phyloP scores from a whole-genome alignment of 23 red algal genomes.

The Gracilaria caudata region DNA sequence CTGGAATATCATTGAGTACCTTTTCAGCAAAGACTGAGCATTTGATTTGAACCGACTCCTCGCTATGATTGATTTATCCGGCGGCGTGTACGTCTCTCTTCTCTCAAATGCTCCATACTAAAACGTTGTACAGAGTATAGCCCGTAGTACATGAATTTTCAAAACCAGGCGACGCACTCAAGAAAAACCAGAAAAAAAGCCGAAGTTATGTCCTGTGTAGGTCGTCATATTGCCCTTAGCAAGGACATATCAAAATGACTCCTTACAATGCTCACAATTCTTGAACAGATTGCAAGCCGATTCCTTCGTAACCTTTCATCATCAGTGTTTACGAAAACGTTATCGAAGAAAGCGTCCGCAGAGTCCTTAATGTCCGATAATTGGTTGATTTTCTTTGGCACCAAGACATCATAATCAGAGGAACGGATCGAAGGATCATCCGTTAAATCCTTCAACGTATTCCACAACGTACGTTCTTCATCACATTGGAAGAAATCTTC shows the following conservation, averaged over 20 bases:
- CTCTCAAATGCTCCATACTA: background rate
- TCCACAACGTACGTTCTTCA: constrained; percentile 61
- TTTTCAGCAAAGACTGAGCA: too few species aligned
- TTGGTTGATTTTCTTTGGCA: constrained; percentile 37
- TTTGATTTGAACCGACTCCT: background rate
- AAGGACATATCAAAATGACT: constrained; percentile 70
- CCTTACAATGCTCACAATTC: constrained; percentile 58
- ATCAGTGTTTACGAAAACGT: constrained; percentile 87
- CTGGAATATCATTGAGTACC: too few species aligned
- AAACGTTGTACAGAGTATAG: background rate
- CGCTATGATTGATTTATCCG: background rate
- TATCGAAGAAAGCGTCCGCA: constrained; percentile 89
- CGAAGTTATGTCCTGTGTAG: background rate
- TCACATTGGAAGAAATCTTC: constrained; percentile 62
- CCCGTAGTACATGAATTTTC: too few species aligned
- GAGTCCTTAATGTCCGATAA: constrained; percentile 50
- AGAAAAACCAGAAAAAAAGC: background rate
- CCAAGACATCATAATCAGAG: constrained; percentile 1
- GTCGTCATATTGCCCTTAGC: background rate
- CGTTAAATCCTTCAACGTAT: constrained; percentile 28
- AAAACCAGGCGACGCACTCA: background rate
- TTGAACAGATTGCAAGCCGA: constrained; percentile 78
- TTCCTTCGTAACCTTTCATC: constrained; percentile 70
- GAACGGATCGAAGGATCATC: background rate
- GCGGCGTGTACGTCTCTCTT: background rate